These are phyloP conservation scores for sweet orange (Citrus sinensis) DNA, from an alignment of 345 rosid species.

Conservation along the genomic window DNA sequence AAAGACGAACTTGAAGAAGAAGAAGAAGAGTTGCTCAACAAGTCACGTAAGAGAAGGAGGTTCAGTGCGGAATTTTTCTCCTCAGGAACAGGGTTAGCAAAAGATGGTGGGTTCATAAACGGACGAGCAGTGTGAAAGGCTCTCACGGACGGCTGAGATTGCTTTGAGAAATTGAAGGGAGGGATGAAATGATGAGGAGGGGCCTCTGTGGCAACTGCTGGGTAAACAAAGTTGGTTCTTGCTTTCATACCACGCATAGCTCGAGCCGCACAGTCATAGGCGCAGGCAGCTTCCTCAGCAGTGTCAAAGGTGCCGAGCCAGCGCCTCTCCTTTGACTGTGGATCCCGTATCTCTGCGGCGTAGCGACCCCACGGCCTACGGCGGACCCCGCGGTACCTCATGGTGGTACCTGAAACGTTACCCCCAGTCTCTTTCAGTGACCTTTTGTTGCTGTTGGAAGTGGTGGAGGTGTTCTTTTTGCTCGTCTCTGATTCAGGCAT, in stretches of 20 bases:
- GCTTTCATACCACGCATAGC: conserved; percentile 90
- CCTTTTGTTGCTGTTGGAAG: conserved; percentile 31
- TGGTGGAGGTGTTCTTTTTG: conserved; percentile 14
- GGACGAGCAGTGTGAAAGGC: conserved; percentile 12
- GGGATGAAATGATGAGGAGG: conserved; percentile 16
- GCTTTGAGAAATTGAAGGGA: conserved; percentile 33
- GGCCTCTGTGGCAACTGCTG: conserved; percentile 35
- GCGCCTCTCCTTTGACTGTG: conserved; percentile 76
- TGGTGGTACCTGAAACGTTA: conserved; percentile 20
- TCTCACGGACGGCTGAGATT: conserved; percentile 21
- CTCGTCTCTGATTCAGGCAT: conserved; percentile 15
- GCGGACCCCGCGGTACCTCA: conserved; percentile 93
- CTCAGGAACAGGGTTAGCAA: not conserved
- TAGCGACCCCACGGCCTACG: conserved; percentile 96
- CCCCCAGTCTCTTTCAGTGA: conserved; percentile 29
- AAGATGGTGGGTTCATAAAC: not conserved
- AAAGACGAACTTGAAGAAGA: conserved; percentile 15
- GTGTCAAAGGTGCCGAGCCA: conserved; percentile 99
- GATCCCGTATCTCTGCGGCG: conserved; percentile 99
- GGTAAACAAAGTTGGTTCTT: conserved; percentile 82
- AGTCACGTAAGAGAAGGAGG: conserved; percentile 53
- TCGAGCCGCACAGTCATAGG: conserved; percentile 91
- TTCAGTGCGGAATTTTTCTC: conserved; percentile 37
- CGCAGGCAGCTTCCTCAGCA: conserved; percentile 96
- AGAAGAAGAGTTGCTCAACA: conserved; percentile 29